These are phyloP conservation scores for Sphaerostilbella broomeana DNA, from an alignment of 2,329 filamentous ascomycete genomes.

Conservation along the genomic window DNA sequence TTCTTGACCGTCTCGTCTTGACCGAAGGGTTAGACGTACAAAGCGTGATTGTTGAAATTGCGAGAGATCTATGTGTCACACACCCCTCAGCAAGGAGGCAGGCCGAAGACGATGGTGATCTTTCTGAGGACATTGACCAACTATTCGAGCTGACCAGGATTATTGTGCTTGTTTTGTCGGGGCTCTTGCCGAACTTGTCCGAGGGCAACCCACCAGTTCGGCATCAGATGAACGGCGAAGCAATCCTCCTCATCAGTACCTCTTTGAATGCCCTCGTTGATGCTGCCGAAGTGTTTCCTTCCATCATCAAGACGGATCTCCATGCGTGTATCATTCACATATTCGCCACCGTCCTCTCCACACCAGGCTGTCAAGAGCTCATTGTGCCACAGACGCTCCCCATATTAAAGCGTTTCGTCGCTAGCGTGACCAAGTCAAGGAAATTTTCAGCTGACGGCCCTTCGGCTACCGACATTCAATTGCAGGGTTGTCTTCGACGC, in stretches of 20 bases:
- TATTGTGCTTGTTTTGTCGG: constrained; percentile 86
- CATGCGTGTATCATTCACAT: constrained; percentile 97
- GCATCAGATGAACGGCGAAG: constrained; percentile 80
- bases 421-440: constrained; percentile 55
- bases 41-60: constrained; percentile 88
- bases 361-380: constrained; percentile 72
- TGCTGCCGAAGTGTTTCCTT: constrained; percentile 89
- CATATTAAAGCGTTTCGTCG: constrained; percentile 85
- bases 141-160: constrained; percentile 94
- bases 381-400: constrained; percentile 87
- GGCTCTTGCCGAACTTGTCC: constrained; percentile 75
- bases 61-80: constrained; percentile 78
- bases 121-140: constrained; percentile 96
- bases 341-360: constrained; percentile 86
- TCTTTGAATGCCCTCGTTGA: constrained; percentile 86
- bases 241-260: constrained; percentile 69
- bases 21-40: constrained; percentile 88
- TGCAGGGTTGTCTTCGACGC: constrained; percentile 74
- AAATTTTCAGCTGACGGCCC: constrained; percentile 30
- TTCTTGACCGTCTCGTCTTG: constrained; percentile 83
- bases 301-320: constrained; percentile 92
- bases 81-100: constrained; percentile 74
- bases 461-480: constrained; percentile 57
- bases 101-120: constrained; percentile 58
- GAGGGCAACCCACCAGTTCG: constrained; percentile 60